Base-by-base conservation (phyloP, 2,329 filamentous ascomycete genomes). In the Thelonectria olida region DNA sequence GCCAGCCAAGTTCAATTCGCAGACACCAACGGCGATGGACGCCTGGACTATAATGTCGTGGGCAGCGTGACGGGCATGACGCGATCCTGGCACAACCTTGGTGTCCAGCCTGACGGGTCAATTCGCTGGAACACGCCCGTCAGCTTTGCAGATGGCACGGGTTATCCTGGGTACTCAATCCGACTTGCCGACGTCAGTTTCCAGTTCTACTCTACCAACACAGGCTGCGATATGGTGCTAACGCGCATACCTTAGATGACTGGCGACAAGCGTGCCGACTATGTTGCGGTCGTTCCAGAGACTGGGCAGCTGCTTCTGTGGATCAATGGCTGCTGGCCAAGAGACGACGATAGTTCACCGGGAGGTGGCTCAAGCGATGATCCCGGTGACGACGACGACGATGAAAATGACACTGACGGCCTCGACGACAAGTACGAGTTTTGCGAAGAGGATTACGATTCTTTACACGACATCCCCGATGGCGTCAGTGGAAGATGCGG, bases 101-200 rank as follows among this genome's bases (percentile, higher is more conserved):
- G 52, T 2, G 23, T 36, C 25, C 19, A 15, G 27, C 23, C 2
- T n/a, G 52, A 45, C 28, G 27, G 23, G 1, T 23, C 39, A 10
- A 54, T 54, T 25, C 38, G 41, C 4, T 54, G 52, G 52, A 44
- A 45, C 15, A 45, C 38, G 12, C 52, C 52, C 0, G 9, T 54
- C n/a, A 27, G 25, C 5, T 44, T 54, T 38, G 52, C 52, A 2
- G 52, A 54, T 12, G 52, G 52, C 23, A n/a, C 13, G 7, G 41
- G 41, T n/a, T n/a, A n/a, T n/a, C 19, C 27, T 44, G 52, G 52
- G n/a, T 34, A 7, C 13, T 13, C 52, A 12, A 45, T 54, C 7
- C 27, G 13, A 25, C n/a, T 54, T 15, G 17, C 25, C 4, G 39
- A 54, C 7, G 52, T 19, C 23, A 47, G 38, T 54, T 39, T 15